A percentile compares a stretch with the other conserved stretches of the same genome.
phyloP scores from a whole-genome alignment of 257 asterid species.

The Ilex aquifolium region DNA sequence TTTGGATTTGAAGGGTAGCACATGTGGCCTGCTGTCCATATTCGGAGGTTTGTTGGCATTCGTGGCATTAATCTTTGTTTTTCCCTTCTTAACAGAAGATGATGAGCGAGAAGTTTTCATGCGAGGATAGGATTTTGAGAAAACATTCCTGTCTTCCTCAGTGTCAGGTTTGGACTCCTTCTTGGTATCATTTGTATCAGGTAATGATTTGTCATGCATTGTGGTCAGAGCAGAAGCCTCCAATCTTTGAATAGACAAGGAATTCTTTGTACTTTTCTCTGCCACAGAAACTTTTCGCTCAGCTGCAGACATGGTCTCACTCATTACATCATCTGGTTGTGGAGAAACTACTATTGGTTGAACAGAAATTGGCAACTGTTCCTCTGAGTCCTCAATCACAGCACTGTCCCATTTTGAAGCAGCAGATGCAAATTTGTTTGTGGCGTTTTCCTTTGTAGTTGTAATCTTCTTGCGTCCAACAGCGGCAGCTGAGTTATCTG shows the following conservation, averaged over 20 bases:
- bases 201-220: constrained; percentile 28
- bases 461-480: constrained; percentile 16
- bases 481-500: constrained; percentile 15
- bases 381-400: constrained; percentile 25
- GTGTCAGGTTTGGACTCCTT: constrained; percentile 36
- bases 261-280: constrained; percentile 16
- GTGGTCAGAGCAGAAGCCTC: constrained; percentile 15
- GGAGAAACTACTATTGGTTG: constrained; percentile 23
- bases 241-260: constrained; percentile 19
- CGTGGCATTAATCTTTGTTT: constrained; percentile 30
- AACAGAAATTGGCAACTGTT: constrained; percentile 25
- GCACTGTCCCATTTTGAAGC: constrained; percentile 19
- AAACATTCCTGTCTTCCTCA: constrained; percentile 29
- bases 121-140: constrained; percentile 22
- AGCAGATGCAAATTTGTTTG: constrained; percentile 29
- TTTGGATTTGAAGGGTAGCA: constrained; percentile 37
- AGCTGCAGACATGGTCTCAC: constrained; percentile 23
- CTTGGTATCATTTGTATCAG: constrained; percentile 25
- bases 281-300: constrained; percentile 21
- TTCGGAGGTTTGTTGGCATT: constrained; percentile 32
- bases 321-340: constrained; percentile 26
- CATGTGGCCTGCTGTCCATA: constrained; percentile 31
- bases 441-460: constrained; percentile 25
- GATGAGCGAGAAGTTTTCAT: constrained; percentile 32
- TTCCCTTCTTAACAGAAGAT: constrained; percentile 51